These are phyloP conservation scores for Sonneratia alba DNA, from an alignment of 345 rosid species.

Conservation along the genomic window DNA sequence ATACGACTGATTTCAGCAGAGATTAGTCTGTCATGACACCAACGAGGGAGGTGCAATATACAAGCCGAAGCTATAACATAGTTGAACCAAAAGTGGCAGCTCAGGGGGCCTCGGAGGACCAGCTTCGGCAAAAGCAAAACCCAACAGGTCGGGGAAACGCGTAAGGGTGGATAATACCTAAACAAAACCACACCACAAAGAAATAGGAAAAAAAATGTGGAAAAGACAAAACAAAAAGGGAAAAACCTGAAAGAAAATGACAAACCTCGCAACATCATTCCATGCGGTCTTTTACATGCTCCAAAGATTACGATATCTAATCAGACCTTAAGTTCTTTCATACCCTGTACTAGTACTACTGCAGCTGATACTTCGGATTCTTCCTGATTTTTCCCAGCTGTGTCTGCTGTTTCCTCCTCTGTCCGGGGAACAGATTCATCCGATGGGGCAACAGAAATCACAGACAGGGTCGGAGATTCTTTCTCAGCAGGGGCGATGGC, in stretches of 20 bases:
- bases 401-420: constrained; percentile 20
- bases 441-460: constrained; percentile 13
- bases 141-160: no score
- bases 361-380: constrained; percentile 24
- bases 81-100: background rate
- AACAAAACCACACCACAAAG: background rate
- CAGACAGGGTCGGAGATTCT: background rate
- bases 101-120: background rate
- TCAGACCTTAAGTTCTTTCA: constrained; percentile 54
- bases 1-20: no score
- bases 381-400: constrained; percentile 14
- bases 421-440: constrained; percentile 12
- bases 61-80: background rate
- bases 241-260: background rate
- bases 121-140: background rate
- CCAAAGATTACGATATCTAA: background rate
- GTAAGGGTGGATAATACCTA: background rate
- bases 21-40: background rate
- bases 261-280: background rate
- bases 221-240: background rate
- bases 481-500: background rate
- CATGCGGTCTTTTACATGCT: background rate
- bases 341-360: constrained; percentile 14
- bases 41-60: background rate
- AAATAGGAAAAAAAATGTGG: background rate